Evolutionary conservation across 2,329 filamentous ascomycete genomes (phyloP).

Genomic region (Colletotrichum sp.): DNA sequence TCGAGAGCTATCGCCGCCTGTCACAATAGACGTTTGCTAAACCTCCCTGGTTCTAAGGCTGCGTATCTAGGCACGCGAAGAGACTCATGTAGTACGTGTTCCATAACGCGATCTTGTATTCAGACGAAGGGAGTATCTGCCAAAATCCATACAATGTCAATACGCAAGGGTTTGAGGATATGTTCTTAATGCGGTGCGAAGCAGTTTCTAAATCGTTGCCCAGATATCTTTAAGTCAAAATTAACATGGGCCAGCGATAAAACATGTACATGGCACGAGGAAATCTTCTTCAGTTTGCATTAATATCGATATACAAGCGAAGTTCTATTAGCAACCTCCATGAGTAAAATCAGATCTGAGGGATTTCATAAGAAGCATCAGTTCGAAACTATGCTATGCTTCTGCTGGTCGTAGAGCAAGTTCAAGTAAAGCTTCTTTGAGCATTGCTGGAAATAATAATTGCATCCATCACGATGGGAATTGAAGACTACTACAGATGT

Average conservation of each 20-base stretch:
- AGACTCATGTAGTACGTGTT: neutral
- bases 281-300: neutral
- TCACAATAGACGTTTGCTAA: too few relatives aligned
- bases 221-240: neutral
- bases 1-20: neutral
- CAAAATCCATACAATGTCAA: neutral
- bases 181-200: neutral
- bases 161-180: neutral
- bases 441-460: neutral
- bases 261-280: rapidly evolving
- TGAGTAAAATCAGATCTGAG: neutral
- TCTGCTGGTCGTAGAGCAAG: neutral
- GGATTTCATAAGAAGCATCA: neutral
- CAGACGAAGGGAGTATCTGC: neutral
- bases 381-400: neutral
- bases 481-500: neutral
- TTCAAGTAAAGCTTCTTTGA: neutral
- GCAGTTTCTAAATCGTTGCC: neutral
- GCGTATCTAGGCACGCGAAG: neutral
- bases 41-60: neutral
- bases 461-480: neutral
- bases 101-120: neutral
- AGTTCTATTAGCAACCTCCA: neutral
- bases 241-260: neutral
- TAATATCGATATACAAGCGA: neutral